phyloP scores from a whole-genome alignment of 345 rosid species.

The Nephelium lappaceum region DNA sequence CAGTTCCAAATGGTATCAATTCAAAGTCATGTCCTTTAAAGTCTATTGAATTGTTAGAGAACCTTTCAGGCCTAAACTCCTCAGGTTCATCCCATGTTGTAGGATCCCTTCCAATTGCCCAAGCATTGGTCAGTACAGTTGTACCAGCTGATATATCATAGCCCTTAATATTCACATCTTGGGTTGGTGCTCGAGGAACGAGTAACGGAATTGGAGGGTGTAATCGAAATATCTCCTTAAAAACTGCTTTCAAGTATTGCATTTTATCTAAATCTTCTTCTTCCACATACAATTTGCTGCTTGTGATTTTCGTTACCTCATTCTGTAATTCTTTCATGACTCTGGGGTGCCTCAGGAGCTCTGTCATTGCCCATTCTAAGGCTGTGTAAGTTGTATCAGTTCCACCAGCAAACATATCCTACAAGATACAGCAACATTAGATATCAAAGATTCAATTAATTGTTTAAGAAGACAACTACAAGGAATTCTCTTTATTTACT shows the following conservation, averaged over 20 bases:
- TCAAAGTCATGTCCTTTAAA: slow-evolving; percentile 24
- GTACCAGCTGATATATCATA: slow-evolving; percentile 32
- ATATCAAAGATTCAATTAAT: neutral
- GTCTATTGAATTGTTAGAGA: slow-evolving; percentile 21
- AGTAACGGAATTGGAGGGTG: slow-evolving; percentile 49
- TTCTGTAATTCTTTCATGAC: slow-evolving; percentile 33
- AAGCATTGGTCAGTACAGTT: slow-evolving; percentile 37
- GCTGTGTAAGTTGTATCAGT: slow-evolving; percentile 36
- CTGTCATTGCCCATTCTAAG: slow-evolving; percentile 52
- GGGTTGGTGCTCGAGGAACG: slow-evolving; percentile 31
- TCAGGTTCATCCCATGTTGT: slow-evolving; percentile 18
- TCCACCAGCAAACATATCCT: slow-evolving; percentile 53
- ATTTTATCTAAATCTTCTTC: slow-evolving; percentile 34
- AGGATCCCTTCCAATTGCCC: slow-evolving; percentile 29
- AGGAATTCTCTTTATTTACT: neutral
- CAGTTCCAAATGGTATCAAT: slow-evolving; percentile 21
- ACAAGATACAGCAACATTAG: neutral
- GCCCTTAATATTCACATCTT: slow-evolving; percentile 31
- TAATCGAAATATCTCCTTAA: slow-evolving; percentile 46
- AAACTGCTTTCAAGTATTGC: slow-evolving; percentile 39
- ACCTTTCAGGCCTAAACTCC: slow-evolving; percentile 23
- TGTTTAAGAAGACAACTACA: slow-evolving; percentile 17
- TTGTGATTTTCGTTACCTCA: slow-evolving; percentile 27
- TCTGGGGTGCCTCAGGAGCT: slow-evolving; percentile 40
- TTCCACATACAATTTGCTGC: slow-evolving; percentile 13